Conservation (phyloP, 2,329 filamentous ascomycete genomes). For the Aureobasidium mangrovei region DNA sequence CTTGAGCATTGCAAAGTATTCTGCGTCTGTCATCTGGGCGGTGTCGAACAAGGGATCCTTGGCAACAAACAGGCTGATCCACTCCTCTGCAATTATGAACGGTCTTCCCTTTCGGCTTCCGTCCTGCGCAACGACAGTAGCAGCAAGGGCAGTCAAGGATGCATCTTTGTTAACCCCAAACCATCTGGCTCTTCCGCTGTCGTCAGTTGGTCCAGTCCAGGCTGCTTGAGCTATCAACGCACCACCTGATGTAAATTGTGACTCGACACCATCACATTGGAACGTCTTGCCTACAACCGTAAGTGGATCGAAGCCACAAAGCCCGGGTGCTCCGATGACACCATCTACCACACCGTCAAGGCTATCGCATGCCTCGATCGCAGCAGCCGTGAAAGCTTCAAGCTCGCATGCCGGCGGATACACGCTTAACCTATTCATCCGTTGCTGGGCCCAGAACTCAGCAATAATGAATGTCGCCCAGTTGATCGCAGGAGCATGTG, state of each 20-base stretch:
- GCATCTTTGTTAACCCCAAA: conserved; percentile 26
- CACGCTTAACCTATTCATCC: conserved; percentile 16
- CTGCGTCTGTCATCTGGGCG: conserved; percentile 23
- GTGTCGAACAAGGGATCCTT: conserved; percentile 27
- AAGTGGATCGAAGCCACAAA: conserved; percentile 26
- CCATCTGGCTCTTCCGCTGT: conserved; percentile 25
- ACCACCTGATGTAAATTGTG: conserved; percentile 23
- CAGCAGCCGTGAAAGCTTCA: conserved; percentile 28
- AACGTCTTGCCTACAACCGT: conserved; percentile 23
- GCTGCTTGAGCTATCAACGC: conserved; percentile 25
- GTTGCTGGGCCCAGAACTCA: conserved; percentile 19
- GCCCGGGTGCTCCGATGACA: conserved; percentile 23
- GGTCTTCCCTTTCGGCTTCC: conserved; percentile 21
- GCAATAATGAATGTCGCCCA: conserved; percentile 26
- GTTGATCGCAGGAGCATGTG: conserved; percentile 33
- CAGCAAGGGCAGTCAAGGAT: conserved; percentile 19
- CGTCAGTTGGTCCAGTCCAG: conserved; percentile 26
- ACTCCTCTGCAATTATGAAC: conserved; percentile 26
- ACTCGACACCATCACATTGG: conserved; percentile 20
- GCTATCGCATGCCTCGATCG: conserved; percentile 29
- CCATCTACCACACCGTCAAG: conserved; percentile 32
- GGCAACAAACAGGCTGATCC: conserved; percentile 29
- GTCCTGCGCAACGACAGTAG: conserved; percentile 22
- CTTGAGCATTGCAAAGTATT: conserved; percentile 22
- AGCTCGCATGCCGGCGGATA: conserved; percentile 28